These are phyloP conservation scores for Fragilaria crotonensis DNA, from an alignment of 108 stramenopile species.

Conservation along the genomic window DNA sequence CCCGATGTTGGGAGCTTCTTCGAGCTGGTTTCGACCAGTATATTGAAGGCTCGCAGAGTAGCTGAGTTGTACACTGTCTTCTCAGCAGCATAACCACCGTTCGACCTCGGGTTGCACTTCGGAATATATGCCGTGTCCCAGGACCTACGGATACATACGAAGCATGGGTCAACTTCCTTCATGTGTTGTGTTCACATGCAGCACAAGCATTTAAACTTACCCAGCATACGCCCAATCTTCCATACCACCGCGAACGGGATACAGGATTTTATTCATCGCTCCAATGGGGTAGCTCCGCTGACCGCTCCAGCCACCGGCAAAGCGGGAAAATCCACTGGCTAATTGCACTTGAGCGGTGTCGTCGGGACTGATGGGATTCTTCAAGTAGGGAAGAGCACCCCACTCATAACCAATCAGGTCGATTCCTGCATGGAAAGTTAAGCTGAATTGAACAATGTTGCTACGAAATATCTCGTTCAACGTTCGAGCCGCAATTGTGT, in stretches of 20 bases:
- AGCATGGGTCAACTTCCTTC: too few relatives aligned
- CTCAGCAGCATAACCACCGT: conserved; percentile 47
- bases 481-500: conserved; percentile 72
- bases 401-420: conserved; percentile 88
- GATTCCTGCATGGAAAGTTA: conserved; percentile 93
- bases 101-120: conserved; percentile 50
- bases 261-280: conserved; percentile 78
- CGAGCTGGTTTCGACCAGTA: conserved; percentile 32
- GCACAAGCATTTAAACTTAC: too few relatives aligned
- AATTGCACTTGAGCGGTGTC: conserved; percentile 35
- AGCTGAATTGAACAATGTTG: conserved; percentile 69
- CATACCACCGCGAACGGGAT: conserved; percentile 64
- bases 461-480: conserved; percentile 76
- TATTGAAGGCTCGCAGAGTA: conserved; percentile 24
- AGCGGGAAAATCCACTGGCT: conserved; percentile 32
- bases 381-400: conserved; percentile 49
- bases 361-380: conserved; percentile 40
- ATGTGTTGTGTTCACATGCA: too few relatives aligned
- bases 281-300: conserved; percentile 34
- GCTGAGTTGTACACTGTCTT: conserved; percentile 34
- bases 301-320: conserved; percentile 35
- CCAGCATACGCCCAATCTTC: conserved; percentile 56
- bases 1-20: not conserved
- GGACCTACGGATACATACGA: not conserved
- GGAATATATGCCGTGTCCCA: not conserved